Evolutionary conservation across 1,284 basidiomycete species (phyloP).

Genomic region (Pseudozyma sp.): DNA sequence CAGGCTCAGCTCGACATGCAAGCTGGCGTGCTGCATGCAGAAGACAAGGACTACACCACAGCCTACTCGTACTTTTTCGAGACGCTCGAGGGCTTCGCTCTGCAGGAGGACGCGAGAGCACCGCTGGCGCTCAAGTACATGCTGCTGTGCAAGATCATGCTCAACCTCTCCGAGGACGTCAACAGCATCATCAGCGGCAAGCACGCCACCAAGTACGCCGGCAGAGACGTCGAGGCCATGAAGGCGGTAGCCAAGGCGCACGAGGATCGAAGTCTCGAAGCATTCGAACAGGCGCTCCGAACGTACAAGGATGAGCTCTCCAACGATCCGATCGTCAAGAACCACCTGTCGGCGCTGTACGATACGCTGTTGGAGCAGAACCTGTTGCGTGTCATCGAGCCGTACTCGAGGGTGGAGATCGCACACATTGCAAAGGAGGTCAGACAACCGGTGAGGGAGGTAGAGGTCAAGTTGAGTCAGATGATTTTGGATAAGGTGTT

Average conservation of each 20-base stretch:
- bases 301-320: conserved; percentile 91
- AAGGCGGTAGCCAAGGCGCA: conserved; percentile 92
- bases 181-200: conserved; percentile 86
- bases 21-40: conserved; percentile 89
- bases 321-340: conserved; percentile 91
- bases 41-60: conserved; percentile 97
- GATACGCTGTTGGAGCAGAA: conserved; percentile 97
- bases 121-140: conserved; percentile 95
- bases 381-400: conserved; percentile 91
- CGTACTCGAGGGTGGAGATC: conserved; percentile 91
- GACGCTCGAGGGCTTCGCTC: conserved; percentile 88
- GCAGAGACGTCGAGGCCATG: conserved; percentile 89
- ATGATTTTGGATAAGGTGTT: conserved; percentile 98
- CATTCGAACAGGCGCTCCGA: conserved; percentile 87
- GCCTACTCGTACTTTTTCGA: conserved; percentile 98
- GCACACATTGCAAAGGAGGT: conserved; percentile 89
- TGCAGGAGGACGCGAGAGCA: conserved; percentile 73
- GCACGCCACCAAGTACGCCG: conserved; percentile 84
- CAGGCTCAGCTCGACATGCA: conserved; percentile 94
- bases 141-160: conserved; percentile 97
- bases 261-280: conserved; percentile 85
- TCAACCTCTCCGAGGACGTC: conserved; percentile 93
- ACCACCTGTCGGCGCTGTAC: conserved; percentile 90
- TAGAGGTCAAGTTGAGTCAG: conserved; percentile 95
- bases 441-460: conserved; percentile 87